These are phyloP conservation scores for Gautieria morchelliformis DNA, from an alignment of 768 basidiomycete genomes.

Conservation along the genomic window DNA sequence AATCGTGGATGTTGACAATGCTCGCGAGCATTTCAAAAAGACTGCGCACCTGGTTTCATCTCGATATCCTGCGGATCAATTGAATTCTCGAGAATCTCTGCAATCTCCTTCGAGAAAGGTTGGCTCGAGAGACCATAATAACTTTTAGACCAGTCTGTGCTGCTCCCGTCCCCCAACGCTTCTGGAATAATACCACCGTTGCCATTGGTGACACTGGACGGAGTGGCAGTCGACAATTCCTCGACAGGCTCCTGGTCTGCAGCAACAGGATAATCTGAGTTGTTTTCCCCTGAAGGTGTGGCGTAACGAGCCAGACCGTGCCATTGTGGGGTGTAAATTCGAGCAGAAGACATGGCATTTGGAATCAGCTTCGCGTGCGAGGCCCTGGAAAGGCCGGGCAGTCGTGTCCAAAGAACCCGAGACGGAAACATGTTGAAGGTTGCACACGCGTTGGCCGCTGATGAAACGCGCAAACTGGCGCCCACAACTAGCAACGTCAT, in stretches of 20 bases:
- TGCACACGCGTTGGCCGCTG: too few relatives aligned
- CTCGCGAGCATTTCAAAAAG: not conserved
- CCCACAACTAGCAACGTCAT: not conserved
- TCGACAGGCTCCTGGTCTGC: constrained; percentile 15
- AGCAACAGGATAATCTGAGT: constrained; percentile 13
- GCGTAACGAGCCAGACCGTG: constrained; percentile 7
- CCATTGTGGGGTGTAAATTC: not conserved
- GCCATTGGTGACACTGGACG: not conserved
- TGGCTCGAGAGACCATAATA: constrained; percentile 72
- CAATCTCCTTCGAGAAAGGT: constrained; percentile 69
- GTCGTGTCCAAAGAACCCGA: not conserved
- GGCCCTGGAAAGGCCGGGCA: not conserved
- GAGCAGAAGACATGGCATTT: not conserved
- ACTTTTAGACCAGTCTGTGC: constrained; percentile 81
- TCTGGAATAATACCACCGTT: not conserved
- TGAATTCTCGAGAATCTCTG: constrained; percentile 64
- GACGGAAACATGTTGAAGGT: not conserved
- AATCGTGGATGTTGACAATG: not conserved
- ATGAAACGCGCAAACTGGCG: not conserved
- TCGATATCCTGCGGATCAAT: constrained; percentile 76
- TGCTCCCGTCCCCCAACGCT: not conserved
- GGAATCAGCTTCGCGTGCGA: not conserved
- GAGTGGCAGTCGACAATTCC: not conserved
- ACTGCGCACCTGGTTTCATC: constrained; percentile 72
- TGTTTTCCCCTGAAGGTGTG: constrained; percentile 15